A percentile compares a stretch with the other conserved stretches of the same genome.
Conservation (phyloP, 495 filamentous ascomycete species). For the Aspergillus nanangensis region DNA sequence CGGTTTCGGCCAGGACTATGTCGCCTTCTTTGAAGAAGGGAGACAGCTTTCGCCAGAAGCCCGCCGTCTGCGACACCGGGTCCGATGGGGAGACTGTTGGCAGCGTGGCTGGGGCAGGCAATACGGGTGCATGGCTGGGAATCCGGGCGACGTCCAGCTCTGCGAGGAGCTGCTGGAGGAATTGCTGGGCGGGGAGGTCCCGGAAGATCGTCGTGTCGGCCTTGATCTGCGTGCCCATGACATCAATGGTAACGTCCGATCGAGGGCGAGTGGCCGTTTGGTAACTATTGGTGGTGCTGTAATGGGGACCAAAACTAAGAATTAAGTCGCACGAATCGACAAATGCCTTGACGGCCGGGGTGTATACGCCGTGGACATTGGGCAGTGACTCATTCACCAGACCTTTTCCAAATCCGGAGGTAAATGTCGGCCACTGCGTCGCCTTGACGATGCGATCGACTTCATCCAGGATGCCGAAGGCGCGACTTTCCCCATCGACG, state of each 20-base stretch:
- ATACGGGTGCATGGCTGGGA: slow-evolving; percentile 2
- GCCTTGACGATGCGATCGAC: slow-evolving; percentile 15
- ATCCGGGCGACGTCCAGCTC: slow-evolving; percentile 9
- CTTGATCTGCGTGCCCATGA: slow-evolving; percentile 9
- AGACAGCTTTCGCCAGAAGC: slow-evolving; percentile 18
- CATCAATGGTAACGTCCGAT: slow-evolving; percentile 7
- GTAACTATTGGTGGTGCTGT: slow-evolving; percentile 25
- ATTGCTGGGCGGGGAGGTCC: slow-evolving; percentile 10
- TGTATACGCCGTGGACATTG: slow-evolving; percentile 28
- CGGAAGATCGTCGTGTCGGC: slow-evolving; percentile 8
- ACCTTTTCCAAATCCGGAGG: slow-evolving; percentile 26
- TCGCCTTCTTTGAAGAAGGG: slow-evolving; percentile 25
- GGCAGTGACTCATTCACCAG: slow-evolving; percentile 25
- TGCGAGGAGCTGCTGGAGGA: slow-evolving; percentile 10
- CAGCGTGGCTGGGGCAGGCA: neutral
- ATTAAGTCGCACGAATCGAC: slow-evolving; percentile 26
- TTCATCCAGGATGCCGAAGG: slow-evolving; percentile 14
- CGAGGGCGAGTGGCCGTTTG: slow-evolving; percentile 15
- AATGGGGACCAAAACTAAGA: slow-evolving; percentile 21
- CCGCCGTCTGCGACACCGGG: neutral
- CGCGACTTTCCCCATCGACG: slow-evolving; percentile 24
- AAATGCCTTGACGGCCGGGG: slow-evolving; percentile 5
- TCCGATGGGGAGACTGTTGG: too few relatives aligned
- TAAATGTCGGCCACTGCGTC: slow-evolving; percentile 26
- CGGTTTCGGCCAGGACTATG: slow-evolving; percentile 31